A percentile compares a stretch with the other conserved stretches of the same genome.
These are phyloP conservation scores for Omphalea diandra DNA, from an alignment of 441 rosid species.

Conservation along the genomic window DNA sequence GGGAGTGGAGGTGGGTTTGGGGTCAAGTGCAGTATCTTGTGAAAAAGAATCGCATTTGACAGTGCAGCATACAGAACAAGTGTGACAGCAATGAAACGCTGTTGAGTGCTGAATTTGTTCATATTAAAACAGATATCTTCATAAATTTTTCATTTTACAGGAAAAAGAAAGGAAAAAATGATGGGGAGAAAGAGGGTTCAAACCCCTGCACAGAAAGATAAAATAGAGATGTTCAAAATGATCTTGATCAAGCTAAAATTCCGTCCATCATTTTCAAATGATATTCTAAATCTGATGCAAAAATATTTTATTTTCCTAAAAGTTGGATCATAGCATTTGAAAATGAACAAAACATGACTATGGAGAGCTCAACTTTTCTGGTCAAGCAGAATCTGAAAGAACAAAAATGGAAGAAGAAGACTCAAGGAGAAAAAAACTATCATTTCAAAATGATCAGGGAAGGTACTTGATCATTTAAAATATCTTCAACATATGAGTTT, in stretches of 20 bases:
- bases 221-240: not conserved
- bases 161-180: not conserved
- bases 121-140: no score
- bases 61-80: not conserved
- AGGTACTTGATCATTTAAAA: not conserved
- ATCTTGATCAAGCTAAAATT: slow-evolving; percentile 3
- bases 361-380: not conserved
- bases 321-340: not conserved
- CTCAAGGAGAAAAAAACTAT: not conserved
- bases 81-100: no score
- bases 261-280: not conserved
- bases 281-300: not conserved
- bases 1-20: no score
- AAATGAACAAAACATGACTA: not conserved
- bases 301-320: not conserved
- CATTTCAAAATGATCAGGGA: not conserved
- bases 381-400: not conserved
- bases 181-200: not conserved
- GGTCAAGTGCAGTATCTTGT: not conserved
- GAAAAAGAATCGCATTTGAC: no score
- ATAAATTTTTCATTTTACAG: not conserved
- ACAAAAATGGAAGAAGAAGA: not conserved
- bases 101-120: no score
- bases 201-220: not conserved
- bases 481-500: not conserved